Evolutionary conservation across 2,329 filamentous ascomycete genomes (phyloP).

Genomic region (Cladophialophora yegresii): DNA sequence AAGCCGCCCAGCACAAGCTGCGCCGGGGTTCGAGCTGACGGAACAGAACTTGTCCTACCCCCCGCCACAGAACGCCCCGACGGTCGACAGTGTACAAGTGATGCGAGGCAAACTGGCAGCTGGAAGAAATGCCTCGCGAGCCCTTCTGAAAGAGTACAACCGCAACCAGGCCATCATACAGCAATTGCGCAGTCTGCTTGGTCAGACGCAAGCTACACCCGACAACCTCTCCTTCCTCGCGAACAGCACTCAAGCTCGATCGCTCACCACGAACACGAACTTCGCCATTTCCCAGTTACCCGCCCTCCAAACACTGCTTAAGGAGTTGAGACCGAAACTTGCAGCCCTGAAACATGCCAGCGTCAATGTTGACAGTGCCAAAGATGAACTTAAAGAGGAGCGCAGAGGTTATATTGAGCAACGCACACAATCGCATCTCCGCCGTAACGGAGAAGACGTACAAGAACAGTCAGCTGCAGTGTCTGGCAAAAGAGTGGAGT

Average conservation of each 20-base stretch:
- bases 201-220: conserved; percentile 33
- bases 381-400: conserved; percentile 65
- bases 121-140: conserved; percentile 71
- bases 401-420: conserved; percentile 80
- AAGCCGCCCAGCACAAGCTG: conserved; percentile 24
- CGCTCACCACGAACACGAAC: conserved; percentile 53
- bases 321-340: conserved; percentile 67
- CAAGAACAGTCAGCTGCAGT: conserved; percentile 23
- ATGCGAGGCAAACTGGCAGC: conserved; percentile 75
- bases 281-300: conserved; percentile 85
- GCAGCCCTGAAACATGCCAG: conserved; percentile 41
- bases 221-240: conserved; percentile 60
- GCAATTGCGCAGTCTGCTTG: conserved; percentile 62
- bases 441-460: conserved; percentile 49
- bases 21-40: conserved; percentile 11
- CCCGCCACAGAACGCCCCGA: conserved; percentile 51
- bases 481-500: conserved; percentile 28
- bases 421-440: conserved; percentile 74
- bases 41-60: conserved; percentile 36
- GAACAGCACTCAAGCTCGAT: conserved; percentile 50
- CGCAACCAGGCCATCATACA: conserved; percentile 71
- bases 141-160: conserved; percentile 68
- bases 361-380: conserved; percentile 43
- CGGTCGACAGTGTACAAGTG: conserved; percentile 67
- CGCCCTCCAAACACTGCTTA: conserved; percentile 70